Conservation (phyloP, 129 eudicot species). For the Erigeron canadensis region DNA sequence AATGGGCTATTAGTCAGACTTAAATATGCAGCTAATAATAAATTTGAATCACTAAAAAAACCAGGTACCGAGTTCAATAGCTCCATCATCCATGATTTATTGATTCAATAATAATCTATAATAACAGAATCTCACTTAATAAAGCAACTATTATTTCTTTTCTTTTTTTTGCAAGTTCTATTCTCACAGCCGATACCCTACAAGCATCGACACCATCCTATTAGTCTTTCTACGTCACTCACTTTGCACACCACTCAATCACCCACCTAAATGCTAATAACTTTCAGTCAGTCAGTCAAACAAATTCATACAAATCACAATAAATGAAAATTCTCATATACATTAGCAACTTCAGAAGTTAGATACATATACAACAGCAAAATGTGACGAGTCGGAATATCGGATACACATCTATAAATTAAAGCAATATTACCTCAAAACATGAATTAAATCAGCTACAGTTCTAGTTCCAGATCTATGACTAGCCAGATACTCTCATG, state of each 20-base stretch:
- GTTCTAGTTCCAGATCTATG: constrained; percentile 7
- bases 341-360: no score
- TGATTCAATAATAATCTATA: not conserved
- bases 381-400: no score
- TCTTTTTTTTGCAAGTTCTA: no score
- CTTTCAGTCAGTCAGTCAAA: not conserved
- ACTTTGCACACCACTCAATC: constrained; percentile 3
- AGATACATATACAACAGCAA: no score
- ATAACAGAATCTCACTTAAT: not conserved
- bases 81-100: not conserved
- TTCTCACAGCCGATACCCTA: no score
- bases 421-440: not conserved
- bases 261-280: not conserved
- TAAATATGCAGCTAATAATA: not conserved
- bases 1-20: not conserved
- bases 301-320: no score
- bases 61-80: not conserved
- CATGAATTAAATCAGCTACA: not conserved
- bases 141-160: no score
- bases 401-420: no score
- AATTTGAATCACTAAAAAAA: not conserved
- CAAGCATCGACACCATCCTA: no score
- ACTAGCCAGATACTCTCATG: constrained; percentile 13
- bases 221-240: no score
- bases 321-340: no score